Conservation (phyloP, 75 land plant species). For the Cryptomeria japonica region DNA sequence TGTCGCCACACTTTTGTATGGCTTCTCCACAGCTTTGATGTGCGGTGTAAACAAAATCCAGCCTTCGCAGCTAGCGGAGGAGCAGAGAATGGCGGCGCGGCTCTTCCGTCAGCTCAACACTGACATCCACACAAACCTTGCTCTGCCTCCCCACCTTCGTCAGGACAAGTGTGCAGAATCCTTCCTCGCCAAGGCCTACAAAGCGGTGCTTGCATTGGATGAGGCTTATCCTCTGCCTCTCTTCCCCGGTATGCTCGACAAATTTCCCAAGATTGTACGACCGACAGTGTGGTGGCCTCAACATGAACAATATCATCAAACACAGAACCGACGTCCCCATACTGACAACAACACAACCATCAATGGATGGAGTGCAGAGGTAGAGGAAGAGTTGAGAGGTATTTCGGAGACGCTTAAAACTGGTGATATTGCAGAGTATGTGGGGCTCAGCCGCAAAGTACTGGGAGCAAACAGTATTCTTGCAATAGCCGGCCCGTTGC, state of each 20-base stretch:
- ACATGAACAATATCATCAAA: no score
- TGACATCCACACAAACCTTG: constrained; percentile 25
- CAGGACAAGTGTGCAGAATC: neutral
- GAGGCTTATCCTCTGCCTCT: constrained; percentile 64
- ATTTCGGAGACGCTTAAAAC: constrained; percentile 17
- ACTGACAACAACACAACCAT: neutral
- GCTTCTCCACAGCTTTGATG: constrained; percentile 25
- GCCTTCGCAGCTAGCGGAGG: constrained; percentile 79
- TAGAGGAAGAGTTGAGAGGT: constrained; percentile 39
- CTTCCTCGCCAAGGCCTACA: constrained; percentile 15
- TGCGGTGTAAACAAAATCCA: constrained; percentile 51
- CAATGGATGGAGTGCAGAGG: constrained; percentile 34
- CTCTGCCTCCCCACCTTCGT: constrained; percentile 18
- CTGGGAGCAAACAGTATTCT: constrained; percentile 39
- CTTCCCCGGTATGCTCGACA: constrained; percentile 54
- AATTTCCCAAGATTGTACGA: constrained; percentile 46
- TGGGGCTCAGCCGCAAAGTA: constrained; percentile 22
- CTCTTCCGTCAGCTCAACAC: constrained; percentile 37
- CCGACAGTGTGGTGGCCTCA: constrained; percentile 58
- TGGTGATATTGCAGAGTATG: constrained; percentile 35
- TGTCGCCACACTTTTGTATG: constrained; percentile 27
- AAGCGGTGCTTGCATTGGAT: constrained; percentile 51
- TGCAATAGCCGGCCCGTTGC: constrained; percentile 40
- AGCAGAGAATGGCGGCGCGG: constrained; percentile 58
- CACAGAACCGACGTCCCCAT: neutral